A percentile compares a stretch with the other conserved stretches of the same genome.
Evolutionary conservation across 495 filamentous ascomycete genomes (phyloP).

Genomic region (Chaetomium fimeti): DNA sequence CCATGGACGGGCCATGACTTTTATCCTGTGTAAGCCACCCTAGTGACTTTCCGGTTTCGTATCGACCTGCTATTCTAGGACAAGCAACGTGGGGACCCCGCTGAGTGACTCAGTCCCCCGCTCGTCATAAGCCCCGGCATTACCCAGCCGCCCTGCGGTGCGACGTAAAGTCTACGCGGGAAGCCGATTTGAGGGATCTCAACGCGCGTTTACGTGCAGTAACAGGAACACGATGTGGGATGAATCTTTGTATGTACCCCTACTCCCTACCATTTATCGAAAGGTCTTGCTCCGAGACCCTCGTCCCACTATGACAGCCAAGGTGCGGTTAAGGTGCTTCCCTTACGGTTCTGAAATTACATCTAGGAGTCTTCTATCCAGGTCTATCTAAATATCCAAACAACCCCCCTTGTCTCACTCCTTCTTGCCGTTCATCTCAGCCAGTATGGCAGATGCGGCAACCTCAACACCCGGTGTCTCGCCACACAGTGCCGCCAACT

Average conservation of each 20-base stretch:
- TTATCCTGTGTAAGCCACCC: neutral
- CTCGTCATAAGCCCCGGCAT: neutral
- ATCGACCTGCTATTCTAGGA: neutral
- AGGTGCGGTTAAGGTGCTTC: too few relatives aligned
- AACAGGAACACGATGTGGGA: too few relatives aligned
- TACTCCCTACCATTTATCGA: too few relatives aligned
- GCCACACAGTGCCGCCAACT: slow-evolving; percentile 11
- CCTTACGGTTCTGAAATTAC: too few relatives aligned
- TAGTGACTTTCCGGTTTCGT: neutral
- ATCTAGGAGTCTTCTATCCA: neutral
- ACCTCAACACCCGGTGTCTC: neutral
- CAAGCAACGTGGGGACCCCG: slow-evolving; percentile 1
- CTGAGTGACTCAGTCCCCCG: too few relatives aligned
- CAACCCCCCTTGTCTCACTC: neutral
- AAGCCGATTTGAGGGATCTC: too few relatives aligned
- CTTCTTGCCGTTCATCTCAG: neutral
- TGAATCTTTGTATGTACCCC: too few relatives aligned
- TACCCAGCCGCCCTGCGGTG: too few relatives aligned
- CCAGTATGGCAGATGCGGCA: neutral
- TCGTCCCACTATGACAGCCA: neutral
- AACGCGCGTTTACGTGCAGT: too few relatives aligned
- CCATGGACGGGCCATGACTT: neutral
- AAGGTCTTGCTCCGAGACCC: too few relatives aligned
- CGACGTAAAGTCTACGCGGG: too few relatives aligned
- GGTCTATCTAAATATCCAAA: neutral